Percentiles rank a stretch among this genome's conserved stretches.
These are phyloP conservation scores for Phragmites australis DNA, from an alignment of 176 grass and related monocot genomes.

Conservation along the genomic window DNA sequence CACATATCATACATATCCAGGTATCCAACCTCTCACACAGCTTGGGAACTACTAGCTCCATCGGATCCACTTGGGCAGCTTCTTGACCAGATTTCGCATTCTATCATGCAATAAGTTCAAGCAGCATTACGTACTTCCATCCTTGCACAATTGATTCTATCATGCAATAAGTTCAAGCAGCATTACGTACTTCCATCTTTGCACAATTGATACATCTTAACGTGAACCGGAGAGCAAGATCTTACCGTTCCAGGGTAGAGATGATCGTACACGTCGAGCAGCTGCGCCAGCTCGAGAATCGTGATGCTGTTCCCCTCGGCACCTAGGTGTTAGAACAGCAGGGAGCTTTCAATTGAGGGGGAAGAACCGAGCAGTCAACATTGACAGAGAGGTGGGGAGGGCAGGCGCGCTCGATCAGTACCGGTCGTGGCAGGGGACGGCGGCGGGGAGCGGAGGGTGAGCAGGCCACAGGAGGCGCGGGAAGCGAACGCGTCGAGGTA, in stretches of 20 bases:
- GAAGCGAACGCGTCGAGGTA: slow-evolving; percentile 74
- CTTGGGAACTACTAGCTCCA: slow-evolving; percentile 47
- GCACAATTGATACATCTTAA: neutral
- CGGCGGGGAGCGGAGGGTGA: slow-evolving; percentile 64
- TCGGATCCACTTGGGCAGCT: slow-evolving; percentile 35
- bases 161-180: slow-evolving; percentile 8
- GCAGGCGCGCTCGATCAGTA: slow-evolving; percentile 10
- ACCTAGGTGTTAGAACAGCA: slow-evolving; percentile 30
- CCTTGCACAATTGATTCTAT: slow-evolving; percentile 32
- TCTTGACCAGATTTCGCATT: slow-evolving; percentile 34
- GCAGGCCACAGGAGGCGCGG: slow-evolving; percentile 72
- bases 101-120: slow-evolving; percentile 33
- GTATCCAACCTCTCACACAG: slow-evolving; percentile 73
- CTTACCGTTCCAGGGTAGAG: slow-evolving; percentile 60
- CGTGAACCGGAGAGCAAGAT: slow-evolving; percentile 17
- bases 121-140: neutral
- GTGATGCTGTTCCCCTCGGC: slow-evolving; percentile 43
- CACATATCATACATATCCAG: slow-evolving; percentile 11
- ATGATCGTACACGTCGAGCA: slow-evolving; percentile 71
- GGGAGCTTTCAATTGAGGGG: neutral
- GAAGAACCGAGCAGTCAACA: neutral
- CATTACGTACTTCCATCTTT: neutral
- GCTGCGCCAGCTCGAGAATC: slow-evolving; percentile 73
- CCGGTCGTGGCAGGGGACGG: slow-evolving; percentile 24
- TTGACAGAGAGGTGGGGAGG: neutral